phyloP scores from a whole-genome alignment of 805 yeast genomes.

The Ogataea naganishii region DNA sequence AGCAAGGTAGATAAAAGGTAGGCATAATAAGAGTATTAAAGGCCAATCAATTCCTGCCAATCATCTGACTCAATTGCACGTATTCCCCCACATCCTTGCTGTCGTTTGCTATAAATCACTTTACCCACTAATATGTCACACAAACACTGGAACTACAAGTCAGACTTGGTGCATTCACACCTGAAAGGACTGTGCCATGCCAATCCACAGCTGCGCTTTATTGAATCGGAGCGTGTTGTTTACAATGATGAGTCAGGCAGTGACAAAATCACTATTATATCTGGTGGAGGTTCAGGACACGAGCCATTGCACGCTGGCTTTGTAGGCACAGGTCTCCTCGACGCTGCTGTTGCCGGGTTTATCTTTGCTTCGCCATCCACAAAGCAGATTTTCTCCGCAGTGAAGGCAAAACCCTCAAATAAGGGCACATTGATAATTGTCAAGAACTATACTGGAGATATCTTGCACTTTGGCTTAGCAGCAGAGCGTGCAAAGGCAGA shows the following conservation, averaged over 20 bases:
- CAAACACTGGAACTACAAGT: conserved; percentile 42
- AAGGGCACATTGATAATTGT: conserved; percentile 73
- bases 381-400: conserved; percentile 68
- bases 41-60: too few relatives aligned
- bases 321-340: conserved; percentile 75
- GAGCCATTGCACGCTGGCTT: conserved; percentile 93
- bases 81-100: too few relatives aligned
- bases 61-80: too few relatives aligned
- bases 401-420: conserved; percentile 44
- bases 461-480: conserved; percentile 85
- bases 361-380: conserved; percentile 90
- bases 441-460: conserved; percentile 92
- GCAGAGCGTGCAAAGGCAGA: conserved; percentile 79
- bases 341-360: conserved; percentile 85
- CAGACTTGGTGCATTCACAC: conserved; percentile 38
- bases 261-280: conserved; percentile 59
- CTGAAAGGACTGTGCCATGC: conserved; percentile 44
- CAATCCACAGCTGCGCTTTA: conserved; percentile 45
- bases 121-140: too few relatives aligned
- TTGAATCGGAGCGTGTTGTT: conserved; percentile 50
- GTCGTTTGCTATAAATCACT: too few relatives aligned
- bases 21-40: too few relatives aligned
- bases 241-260: conserved; percentile 26
- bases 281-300: conserved; percentile 96
- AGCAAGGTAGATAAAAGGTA: too few relatives aligned